Evolutionary conservation across 2,329 filamentous ascomycete species (phyloP), one percentile per base, ranked within the genome.

Genomic region (Neofusicoccum umdonicola): DNA sequence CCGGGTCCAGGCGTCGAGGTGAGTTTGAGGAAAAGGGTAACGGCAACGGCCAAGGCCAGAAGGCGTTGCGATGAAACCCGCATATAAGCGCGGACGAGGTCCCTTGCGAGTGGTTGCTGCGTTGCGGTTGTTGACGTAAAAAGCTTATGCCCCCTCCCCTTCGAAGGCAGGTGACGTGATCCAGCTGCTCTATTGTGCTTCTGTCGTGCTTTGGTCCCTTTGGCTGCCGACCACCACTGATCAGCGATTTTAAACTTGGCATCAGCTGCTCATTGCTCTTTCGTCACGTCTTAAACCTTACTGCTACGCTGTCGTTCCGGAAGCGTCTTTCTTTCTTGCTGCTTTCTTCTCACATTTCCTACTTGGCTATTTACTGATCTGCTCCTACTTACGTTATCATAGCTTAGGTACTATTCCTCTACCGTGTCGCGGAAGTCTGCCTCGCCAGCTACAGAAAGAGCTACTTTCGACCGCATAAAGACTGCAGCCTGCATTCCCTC

Each of bases 91-190:
- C 22, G 12, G 6, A 8, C 13, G 19, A 15, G 7, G 27, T 31
- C 27, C 27, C 27, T 31, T 31, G 27, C 27, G 27, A 31, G 27
- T 31, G 37, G 37, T 39, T 39, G 9, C 11, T 39, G 37, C 37
- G 37, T 11, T 39, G 37, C 37, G 37, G 37, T 39, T 39, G 22
- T 52, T 52, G 50, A 52, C 50, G 50, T 52, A 52, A 52, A 9
- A 15, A 22, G 17, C 12, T 50, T 35, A 50, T 13, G 22, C 11
- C 47, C 27, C 12, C 27, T 31, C 27, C 27, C 45, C 45, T 31
- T 31, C 19, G 1, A 17, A 41, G 39, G 15, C 56, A 60, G 56
- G 41, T 60, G 56, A 60, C 56, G 56, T 60, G 56, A 60, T 60
- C 22, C 41, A 60, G 56, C 27, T 45, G 42, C 56, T 35, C 31